phyloP scores from a whole-genome alignment of 192 early-diverging fungal genomes.

The Backusella westeae region DNA sequence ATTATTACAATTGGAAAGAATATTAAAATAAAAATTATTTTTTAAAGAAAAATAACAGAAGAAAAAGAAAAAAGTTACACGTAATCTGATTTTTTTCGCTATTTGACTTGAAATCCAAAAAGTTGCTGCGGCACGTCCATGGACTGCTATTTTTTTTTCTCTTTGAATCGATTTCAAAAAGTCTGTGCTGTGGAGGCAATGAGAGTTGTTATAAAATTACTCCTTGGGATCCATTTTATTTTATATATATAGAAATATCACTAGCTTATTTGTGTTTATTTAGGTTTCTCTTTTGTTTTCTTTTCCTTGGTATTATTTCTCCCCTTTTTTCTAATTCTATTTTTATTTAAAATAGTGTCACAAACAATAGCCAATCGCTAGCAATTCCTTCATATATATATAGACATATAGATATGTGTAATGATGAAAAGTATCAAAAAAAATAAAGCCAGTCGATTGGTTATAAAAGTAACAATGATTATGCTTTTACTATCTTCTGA shows the following conservation, averaged over 20 bases:
- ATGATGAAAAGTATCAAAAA: not conserved
- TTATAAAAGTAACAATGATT: not conserved
- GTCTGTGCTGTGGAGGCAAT: not conserved
- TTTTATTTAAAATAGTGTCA: not conserved
- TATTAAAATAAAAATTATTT: not conserved
- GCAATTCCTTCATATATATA: not conserved
- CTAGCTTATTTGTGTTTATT: not conserved
- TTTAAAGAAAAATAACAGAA: slow-evolving; percentile 1
- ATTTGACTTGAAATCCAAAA: slow-evolving; percentile 3
- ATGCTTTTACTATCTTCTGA: not conserved
- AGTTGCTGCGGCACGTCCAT: not conserved
- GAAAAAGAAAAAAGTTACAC: not conserved
- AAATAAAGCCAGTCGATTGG: not conserved
- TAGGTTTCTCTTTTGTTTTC: not conserved
- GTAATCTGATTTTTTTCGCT: not conserved
- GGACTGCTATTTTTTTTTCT: not conserved
- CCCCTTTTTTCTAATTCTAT: not conserved
- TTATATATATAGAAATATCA: not conserved
- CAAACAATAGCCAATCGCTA: not conserved
- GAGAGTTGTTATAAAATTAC: not conserved
- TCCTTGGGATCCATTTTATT: not conserved
- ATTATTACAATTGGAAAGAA: not conserved
- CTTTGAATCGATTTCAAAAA: not conserved
- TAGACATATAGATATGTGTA: not conserved
- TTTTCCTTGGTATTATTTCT: not conserved